Base-by-base conservation (phyloP, 371 early-diverging fungal genomes). In the Apophysomyces sp. region DNA sequence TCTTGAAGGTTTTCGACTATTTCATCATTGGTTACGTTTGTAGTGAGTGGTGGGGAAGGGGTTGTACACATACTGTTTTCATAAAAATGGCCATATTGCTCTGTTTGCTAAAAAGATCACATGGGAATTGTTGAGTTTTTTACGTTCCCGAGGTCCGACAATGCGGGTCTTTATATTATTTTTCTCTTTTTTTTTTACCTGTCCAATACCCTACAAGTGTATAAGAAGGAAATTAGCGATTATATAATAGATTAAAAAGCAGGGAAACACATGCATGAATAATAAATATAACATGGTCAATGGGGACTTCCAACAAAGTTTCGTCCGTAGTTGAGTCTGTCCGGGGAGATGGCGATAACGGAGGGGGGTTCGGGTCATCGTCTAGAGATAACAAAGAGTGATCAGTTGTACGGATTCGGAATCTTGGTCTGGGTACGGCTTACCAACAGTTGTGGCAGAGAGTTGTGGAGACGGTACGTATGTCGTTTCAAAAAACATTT, bases 201-300 rank as follows among this genome's bases (percentile, higher is more conserved):
- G 81, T 34, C 89, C 89, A 80, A 89, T 89, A 34, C 89, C 89
- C 81, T 80, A 63, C 26, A 32, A 21, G 40, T 31, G 21, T 3
- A 44, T 16, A 36, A 31, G 51, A 28, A 7, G 26, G n/a, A n/a
- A n/a, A 16, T n/a, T 34, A 44, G 27, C 21, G 41, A 7, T n/a
- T n/a, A n/a, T n/a, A 28, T 6, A 58, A 54, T 13, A 16, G 44
- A 36, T 28, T 0, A 54, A 34, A 3, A 29, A 62, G 9, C 2
- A 40, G 0, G 16, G 13, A 18, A 13, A 37, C 29, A 61, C 68
- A 71, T 76, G 68, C 81, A 69, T 89, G 89, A 54, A 89, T 83
- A 28, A 89, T 82, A 65, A 86, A 86, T 36, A 82, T 70, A 2
- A 82, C 36, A 40, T 81, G 82, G 31, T 81, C 72, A 9, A 81